Conservation (phyloP, 768 basidiomycete genomes). For the Termitomyces sp. region DNA sequence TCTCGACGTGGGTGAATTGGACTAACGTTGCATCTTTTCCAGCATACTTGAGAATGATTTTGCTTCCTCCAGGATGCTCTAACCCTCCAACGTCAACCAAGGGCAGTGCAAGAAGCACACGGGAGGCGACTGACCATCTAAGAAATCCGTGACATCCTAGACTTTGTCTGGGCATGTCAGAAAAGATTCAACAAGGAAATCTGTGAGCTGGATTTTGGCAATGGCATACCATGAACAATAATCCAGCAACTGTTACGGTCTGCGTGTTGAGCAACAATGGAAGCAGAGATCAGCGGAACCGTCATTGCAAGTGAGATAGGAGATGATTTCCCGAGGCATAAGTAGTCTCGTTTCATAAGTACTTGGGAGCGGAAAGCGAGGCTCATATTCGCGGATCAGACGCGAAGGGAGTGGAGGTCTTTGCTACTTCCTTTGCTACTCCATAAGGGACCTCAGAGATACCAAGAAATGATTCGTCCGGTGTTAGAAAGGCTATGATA, state of each 20-base stretch:
- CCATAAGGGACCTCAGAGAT: background rate
- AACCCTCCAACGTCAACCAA: background rate
- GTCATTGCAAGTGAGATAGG: background rate
- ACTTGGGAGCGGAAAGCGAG: background rate
- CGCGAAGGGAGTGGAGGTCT: background rate
- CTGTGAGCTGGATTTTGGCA: background rate
- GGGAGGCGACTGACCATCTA: constrained; percentile 29
- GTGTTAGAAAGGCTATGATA: background rate
- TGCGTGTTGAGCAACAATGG: background rate
- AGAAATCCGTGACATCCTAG: constrained; percentile 74
- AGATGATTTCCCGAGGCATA: too few relatives aligned
- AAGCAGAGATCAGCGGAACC: background rate
- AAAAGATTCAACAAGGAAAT: background rate
- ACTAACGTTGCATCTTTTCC: constrained; percentile 85
- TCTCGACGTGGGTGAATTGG: constrained; percentile 3
- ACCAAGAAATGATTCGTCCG: background rate
- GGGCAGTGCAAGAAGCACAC: background rate
- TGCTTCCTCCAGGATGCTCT: constrained; percentile 59
- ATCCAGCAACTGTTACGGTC: background rate
- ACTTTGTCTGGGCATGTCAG: constrained; percentile 48
- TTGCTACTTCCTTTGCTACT: background rate
- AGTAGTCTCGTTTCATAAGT: background rate
- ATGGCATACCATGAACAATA: background rate
- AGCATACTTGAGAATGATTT: constrained; percentile 81
- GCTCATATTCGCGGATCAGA: background rate